phyloP scores from a whole-genome alignment of 176 grass and related monocot species.

The Saccharum officinarum region DNA sequence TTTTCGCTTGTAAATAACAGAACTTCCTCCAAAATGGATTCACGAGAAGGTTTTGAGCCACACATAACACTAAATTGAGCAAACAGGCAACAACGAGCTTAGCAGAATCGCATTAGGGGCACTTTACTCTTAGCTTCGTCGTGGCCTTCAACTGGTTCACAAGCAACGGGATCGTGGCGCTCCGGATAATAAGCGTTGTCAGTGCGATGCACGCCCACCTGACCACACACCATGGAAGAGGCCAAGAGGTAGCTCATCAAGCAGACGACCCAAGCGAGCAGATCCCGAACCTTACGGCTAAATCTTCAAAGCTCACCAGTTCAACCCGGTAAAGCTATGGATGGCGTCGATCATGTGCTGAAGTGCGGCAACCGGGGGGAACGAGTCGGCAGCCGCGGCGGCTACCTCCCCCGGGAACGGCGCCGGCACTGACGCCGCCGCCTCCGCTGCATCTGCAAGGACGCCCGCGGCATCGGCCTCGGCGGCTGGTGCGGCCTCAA shows the following conservation, averaged over 20 bases:
- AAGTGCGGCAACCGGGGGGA: constrained; percentile 66
- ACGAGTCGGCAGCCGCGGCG: constrained; percentile 75
- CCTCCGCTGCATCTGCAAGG: constrained; percentile 46
- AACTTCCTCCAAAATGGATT: neutral
- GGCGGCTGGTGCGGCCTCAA: neutral
- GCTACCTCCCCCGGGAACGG: constrained; percentile 90
- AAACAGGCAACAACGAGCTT: constrained; percentile 21
- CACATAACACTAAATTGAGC: constrained; percentile 5
- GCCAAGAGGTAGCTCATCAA: constrained; percentile 16
- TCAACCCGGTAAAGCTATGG: constrained; percentile 74
- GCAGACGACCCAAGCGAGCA: constrained; percentile 11
- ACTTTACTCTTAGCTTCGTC: constrained; percentile 65
- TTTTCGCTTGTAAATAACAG: constrained; percentile 6
- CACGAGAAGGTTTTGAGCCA: neutral
- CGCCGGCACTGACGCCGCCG: constrained; percentile 42
- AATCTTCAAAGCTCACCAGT: constrained; percentile 60
- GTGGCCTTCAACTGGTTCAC: constrained; percentile 69
- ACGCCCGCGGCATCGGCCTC: constrained; percentile 44
- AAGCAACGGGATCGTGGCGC: constrained; percentile 58
- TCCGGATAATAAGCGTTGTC: constrained; percentile 80
- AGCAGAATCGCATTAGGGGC: constrained; percentile 9
- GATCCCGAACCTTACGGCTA: constrained; percentile 14
- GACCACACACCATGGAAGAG: constrained; percentile 29
- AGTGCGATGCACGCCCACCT: constrained; percentile 92
- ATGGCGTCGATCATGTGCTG: constrained; percentile 81